Percentiles rank a stretch among this genome's conserved stretches.
Conservation (phyloP, 163 green algal genomes). For the Chlorella variabilis region DNA sequence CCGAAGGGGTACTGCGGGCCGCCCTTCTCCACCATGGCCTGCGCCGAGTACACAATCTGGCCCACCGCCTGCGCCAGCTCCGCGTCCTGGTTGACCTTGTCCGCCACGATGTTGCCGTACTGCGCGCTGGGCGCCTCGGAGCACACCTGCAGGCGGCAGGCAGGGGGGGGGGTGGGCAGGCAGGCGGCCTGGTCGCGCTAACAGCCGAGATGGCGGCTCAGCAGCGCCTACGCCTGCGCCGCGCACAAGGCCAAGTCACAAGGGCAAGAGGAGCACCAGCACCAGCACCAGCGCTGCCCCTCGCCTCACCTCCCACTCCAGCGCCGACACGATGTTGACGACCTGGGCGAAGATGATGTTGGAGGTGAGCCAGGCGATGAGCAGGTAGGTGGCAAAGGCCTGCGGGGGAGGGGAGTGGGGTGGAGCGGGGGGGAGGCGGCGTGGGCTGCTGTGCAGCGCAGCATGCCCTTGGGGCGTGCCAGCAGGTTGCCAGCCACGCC, state of each 20-base stretch:
- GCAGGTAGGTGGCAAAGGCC: slow-evolving; percentile 49
- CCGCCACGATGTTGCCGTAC: slow-evolving; percentile 34
- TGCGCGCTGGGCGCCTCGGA: neutral
- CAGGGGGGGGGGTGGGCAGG: neutral
- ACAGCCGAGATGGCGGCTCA: too few relatives aligned
- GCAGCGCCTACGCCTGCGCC: too few relatives aligned
- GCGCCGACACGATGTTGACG: slow-evolving; percentile 33
- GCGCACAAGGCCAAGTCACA: too few relatives aligned
- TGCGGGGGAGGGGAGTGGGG: neutral
- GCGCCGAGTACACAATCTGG: slow-evolving; percentile 35
- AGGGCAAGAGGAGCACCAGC: neutral
- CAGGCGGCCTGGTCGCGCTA: too few relatives aligned
- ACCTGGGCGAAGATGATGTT: slow-evolving; percentile 46
- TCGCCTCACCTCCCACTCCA: slow-evolving; percentile 34
- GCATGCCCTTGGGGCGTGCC: neutral
- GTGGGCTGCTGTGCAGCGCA: neutral
- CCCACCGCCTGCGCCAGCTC: slow-evolving; percentile 31
- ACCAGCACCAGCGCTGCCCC: neutral
- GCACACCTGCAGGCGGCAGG: slow-evolving; percentile 17
- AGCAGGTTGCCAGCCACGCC: neutral
- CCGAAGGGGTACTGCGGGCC: slow-evolving; percentile 40
- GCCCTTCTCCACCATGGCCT: slow-evolving; percentile 35
- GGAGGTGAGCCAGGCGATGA: slow-evolving; percentile 45
- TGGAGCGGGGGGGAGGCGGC: neutral
- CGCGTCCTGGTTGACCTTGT: slow-evolving; percentile 30